Percentiles rank a stretch among this genome's conserved stretches.
phyloP scores from a whole-genome alignment of 164 flowering plant species.

The Stephania yunnanensis region DNA sequence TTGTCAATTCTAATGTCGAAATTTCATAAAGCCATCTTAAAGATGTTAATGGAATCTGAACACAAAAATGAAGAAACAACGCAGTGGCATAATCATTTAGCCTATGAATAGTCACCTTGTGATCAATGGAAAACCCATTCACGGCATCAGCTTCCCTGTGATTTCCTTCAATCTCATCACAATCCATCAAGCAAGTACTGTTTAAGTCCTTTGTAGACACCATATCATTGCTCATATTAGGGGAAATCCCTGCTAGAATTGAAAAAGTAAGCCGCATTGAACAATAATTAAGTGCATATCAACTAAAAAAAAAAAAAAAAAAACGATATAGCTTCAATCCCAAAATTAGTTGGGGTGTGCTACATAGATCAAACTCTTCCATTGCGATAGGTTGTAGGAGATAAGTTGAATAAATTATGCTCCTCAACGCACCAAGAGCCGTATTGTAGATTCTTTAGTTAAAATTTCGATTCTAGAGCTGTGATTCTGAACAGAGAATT shows the following conservation, averaged over 20 bases:
- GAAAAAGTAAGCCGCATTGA: constrained; percentile 8
- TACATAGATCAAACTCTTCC: not conserved
- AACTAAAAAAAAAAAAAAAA: not conserved
- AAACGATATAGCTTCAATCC: not conserved
- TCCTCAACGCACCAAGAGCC: not conserved
- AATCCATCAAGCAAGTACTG: constrained; percentile 23
- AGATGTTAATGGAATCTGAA: not conserved
- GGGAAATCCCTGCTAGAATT: constrained; percentile 23
- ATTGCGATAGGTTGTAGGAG: not conserved
- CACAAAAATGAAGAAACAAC: not conserved
- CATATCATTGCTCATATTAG: constrained; percentile 33
- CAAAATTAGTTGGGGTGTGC: not conserved
- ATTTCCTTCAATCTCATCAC: constrained; percentile 27
- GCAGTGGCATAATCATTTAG: not conserved
- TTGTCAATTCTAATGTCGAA: not conserved
- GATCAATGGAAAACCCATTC: constrained; percentile 16
- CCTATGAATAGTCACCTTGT: constrained; percentile 37
- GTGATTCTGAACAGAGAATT: not conserved
- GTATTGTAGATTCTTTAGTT: too few species aligned
- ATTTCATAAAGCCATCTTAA: too few species aligned
- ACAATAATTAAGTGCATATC: not conserved
- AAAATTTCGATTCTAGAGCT: not conserved
- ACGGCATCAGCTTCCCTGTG: constrained; percentile 25
- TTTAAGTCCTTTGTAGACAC: constrained; percentile 29
- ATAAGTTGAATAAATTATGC: not conserved